These are phyloP conservation scores for Naganishia antarctica DNA, from an alignment of 768 basidiomycete genomes.

Conservation along the genomic window DNA sequence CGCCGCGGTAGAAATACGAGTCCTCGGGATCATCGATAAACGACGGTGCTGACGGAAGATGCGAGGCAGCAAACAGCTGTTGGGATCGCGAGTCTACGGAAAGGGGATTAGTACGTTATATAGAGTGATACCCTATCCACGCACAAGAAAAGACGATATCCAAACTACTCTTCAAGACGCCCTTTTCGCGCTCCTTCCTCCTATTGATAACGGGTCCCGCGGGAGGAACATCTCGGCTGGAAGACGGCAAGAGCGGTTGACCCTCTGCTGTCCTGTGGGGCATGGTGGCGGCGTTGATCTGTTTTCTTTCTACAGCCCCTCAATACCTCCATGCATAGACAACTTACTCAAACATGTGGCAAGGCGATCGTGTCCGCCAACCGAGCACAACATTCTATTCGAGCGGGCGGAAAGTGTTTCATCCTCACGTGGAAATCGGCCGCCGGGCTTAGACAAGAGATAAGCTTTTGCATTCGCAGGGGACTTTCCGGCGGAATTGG, in stretches of 20 bases:
- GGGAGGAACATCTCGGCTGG: conserved; percentile 6
- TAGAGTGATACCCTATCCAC: background rate
- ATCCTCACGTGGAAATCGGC: too few relatives aligned
- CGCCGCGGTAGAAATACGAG: background rate
- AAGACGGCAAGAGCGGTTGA: conserved; percentile 24
- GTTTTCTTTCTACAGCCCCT: background rate
- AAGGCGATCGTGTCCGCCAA: too few relatives aligned
- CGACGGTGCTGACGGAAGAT: conserved; percentile 39
- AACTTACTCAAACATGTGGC: too few relatives aligned
- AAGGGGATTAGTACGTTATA: background rate
- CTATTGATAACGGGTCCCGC: conserved; percentile 12
- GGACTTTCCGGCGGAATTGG: too few relatives aligned
- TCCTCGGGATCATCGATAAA: conserved; percentile 35
- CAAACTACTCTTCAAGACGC: conserved; percentile 28
- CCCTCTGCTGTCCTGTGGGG: conserved; percentile 15
- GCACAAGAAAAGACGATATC: conserved; percentile 31
- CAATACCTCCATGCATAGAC: too few relatives aligned
- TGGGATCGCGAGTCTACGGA: conserved; percentile 41
- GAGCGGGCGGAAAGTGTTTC: too few relatives aligned
- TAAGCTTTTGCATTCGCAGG: too few relatives aligned
- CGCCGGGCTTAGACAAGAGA: too few relatives aligned
- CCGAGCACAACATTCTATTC: too few relatives aligned
- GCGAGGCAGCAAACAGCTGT: conserved; percentile 38
- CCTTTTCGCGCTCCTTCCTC: conserved; percentile 20
- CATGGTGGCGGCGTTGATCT: background rate